Percentiles rank a stretch among this genome's conserved stretches.
phyloP scores from a whole-genome alignment of 1,139 yeast genomes.

The Candida frijolesensis region DNA sequence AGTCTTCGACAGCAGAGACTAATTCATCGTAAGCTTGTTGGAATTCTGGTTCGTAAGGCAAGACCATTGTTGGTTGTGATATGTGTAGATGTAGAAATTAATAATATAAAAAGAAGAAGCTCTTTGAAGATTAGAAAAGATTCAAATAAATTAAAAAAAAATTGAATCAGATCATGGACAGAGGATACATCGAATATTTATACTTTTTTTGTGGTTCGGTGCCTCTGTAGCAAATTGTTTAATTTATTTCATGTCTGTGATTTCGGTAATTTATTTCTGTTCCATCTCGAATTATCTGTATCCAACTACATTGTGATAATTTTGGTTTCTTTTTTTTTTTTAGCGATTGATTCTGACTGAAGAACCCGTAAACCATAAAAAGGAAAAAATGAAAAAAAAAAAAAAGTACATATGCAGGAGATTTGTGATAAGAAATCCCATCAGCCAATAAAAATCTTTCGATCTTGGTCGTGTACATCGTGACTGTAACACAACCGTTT shows the following conservation, averaged over 20 bases:
- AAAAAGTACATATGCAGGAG: background rate
- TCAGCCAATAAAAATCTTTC: background rate
- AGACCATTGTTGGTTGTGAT: slow-evolving; percentile 41
- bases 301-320: background rate
- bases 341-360: background rate
- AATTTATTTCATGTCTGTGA: too few species aligned
- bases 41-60: slow-evolving; percentile 91
- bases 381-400: background rate
- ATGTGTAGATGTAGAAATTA: background rate
- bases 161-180: background rate
- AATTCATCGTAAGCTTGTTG: slow-evolving; percentile 98
- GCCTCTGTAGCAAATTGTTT: background rate
- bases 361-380: background rate
- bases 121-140: background rate
- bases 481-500: background rate
- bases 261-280: background rate
- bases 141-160: background rate
- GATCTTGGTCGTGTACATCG: background rate
- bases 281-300: background rate
- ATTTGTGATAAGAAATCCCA: background rate
- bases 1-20: slow-evolving; percentile 83
- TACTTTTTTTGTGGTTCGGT: background rate
- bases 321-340: background rate
- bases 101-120: background rate
- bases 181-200: background rate